A percentile compares a stretch with the other conserved stretches of the same genome.
Evolutionary conservation across 495 filamentous ascomycete species (phyloP).

Genomic region (Friedmanniomyces endolithicus): DNA sequence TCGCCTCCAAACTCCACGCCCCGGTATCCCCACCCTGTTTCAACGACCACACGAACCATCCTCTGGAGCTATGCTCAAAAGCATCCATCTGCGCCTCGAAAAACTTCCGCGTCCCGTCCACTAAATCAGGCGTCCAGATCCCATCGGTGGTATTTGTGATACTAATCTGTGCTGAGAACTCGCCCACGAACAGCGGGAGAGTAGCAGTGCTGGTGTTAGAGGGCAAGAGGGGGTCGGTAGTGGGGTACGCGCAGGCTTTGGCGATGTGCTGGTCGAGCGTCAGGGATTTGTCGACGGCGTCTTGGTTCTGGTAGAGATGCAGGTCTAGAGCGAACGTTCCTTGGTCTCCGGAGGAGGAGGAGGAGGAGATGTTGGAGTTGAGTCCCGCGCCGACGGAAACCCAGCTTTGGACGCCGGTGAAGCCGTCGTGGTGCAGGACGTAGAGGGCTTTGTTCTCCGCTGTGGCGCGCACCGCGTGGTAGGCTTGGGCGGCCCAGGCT

Average conservation of each 20-base stretch:
- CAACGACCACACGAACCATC: constrained; percentile 1
- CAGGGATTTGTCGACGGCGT: constrained; percentile 23
- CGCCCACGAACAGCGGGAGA: constrained; percentile 33
- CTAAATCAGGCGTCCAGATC: background rate
- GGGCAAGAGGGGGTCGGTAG: constrained; percentile 18
- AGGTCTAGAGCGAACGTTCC: constrained; percentile 29
- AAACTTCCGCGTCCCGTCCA: background rate
- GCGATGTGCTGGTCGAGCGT: constrained; percentile 30
- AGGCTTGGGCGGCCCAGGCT: constrained; percentile 29
- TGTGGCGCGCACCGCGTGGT: constrained; percentile 25
- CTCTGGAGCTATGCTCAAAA: background rate
- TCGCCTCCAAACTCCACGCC: background rate
- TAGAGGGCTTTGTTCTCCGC: constrained; percentile 27
- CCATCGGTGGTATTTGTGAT: background rate
- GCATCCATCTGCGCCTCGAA: constrained; percentile 1
- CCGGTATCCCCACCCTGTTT: background rate
- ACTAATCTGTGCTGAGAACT: constrained; percentile 28
- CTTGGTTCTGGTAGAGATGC: constrained; percentile 32
- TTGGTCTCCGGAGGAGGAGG: background rate
- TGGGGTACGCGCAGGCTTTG: constrained; percentile 28
- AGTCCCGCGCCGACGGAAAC: constrained; percentile 12
- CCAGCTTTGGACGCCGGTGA: constrained; percentile 25
- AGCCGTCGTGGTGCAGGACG: constrained; percentile 32
- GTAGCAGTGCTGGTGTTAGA: constrained; percentile 11
- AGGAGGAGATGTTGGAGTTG: background rate